A percentile compares a stretch with the other conserved stretches of the same genome.
These are phyloP conservation scores for Hypoxylon sp. DNA, from an alignment of 2,329 filamentous ascomycete genomes.

Conservation along the genomic window DNA sequence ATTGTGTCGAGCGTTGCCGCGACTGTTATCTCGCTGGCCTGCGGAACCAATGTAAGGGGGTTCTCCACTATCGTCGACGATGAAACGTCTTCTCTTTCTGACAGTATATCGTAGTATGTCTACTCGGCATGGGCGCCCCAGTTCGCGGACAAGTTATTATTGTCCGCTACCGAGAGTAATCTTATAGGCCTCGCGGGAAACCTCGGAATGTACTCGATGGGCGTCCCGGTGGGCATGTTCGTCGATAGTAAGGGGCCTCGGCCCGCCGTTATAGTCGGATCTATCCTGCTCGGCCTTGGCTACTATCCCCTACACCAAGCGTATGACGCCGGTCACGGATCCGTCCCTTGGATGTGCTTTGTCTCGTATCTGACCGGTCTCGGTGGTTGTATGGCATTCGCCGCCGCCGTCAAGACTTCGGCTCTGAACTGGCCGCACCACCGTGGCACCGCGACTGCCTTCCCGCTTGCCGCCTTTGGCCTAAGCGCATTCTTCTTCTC, in stretches of 20 bases:
- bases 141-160: slow-evolving; percentile 86
- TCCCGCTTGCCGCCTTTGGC: slow-evolving; percentile 92
- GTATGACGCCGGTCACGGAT: slow-evolving; percentile 76
- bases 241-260: slow-evolving; percentile 87
- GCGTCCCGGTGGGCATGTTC: slow-evolving; percentile 89
- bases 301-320: slow-evolving; percentile 90
- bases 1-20: slow-evolving; percentile 88
- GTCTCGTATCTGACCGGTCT: slow-evolving; percentile 89
- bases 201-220: slow-evolving; percentile 92
- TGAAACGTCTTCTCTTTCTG: slow-evolving; percentile 17
- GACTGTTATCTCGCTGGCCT: slow-evolving; percentile 87
- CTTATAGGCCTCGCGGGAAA: slow-evolving; percentile 89
- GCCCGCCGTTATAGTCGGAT: slow-evolving; percentile 81
- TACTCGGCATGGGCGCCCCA: slow-evolving; percentile 98
- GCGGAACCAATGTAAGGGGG: slow-evolving; percentile 87
- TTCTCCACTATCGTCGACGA: slow-evolving; percentile 13
- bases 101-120: slow-evolving; percentile 77
- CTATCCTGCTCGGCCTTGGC: slow-evolving; percentile 79
- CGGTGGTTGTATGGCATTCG: slow-evolving; percentile 92
- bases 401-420: slow-evolving; percentile 86
- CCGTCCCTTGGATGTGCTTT: slow-evolving; percentile 78
- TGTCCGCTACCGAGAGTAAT: slow-evolving; percentile 94
- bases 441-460: slow-evolving; percentile 92
- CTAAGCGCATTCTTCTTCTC: slow-evolving; percentile 98
- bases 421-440: slow-evolving; percentile 93